Evolutionary conservation across 495 filamentous ascomycete genomes (phyloP), one percentile per base, ranked within the genome.

Genomic region (Talaromyces wortmannii): DNA sequence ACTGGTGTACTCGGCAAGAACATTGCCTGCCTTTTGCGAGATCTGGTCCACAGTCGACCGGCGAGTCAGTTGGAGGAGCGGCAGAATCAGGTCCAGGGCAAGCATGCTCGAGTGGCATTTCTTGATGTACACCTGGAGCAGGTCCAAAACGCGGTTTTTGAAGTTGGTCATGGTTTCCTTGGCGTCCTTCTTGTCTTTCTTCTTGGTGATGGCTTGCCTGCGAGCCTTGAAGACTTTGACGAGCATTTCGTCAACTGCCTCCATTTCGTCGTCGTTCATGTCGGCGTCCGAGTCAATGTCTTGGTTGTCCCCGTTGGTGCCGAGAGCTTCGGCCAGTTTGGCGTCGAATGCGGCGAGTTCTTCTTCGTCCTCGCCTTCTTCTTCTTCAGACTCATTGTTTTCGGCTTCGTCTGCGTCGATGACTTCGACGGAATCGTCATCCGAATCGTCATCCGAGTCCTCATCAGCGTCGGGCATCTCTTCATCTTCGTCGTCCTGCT

Each of bases 201-300:
- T 89, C 67, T 88, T 86, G 63, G 75, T 78, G 2, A 70, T 74
- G 10, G 63, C 68, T 55, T 81, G 70, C 56, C 80, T 84, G 45
- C 85, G 81, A 55, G 92, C 85, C 54, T 82, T 78, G 78, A 97
- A 96, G 48, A 97, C 87, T 55, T 88, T 85, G 52, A 83, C 79
- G 15, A 98, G 81, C 58, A 88, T 84, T 15, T 78, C 78, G 66
- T 98, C 94, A 31, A 97, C 72, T 11, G 83, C 84, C 71, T 96
- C 86, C 94, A 98, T 98, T 63, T 96, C 89, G 43, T 91, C 90
- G 71, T 97, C 94, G 53, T 89, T 84, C 88, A 96, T 94, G 66
- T 94, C 89, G 0, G 81, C 83, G 59, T 86, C 84, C 0, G 82
- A 82, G 13, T 81, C 69, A 32, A 75, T 59, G 58, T 81, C 82